Percentiles rank a stretch among this genome's conserved stretches.
Conservation (phyloP, 495 filamentous ascomycete species). For the Niebla homalea region DNA sequence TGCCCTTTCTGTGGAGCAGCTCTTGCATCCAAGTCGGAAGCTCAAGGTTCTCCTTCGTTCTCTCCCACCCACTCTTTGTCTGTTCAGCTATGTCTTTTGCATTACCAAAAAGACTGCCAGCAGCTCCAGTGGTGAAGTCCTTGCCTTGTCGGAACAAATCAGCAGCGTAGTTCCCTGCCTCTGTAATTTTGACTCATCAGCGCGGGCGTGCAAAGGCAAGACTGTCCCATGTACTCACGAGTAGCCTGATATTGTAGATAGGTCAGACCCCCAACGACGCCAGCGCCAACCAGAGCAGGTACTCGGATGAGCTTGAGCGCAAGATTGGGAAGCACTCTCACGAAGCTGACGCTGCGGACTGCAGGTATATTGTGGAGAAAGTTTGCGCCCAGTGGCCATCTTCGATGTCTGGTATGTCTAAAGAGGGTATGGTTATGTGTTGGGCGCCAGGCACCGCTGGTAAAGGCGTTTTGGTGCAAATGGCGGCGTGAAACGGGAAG, state of each 20-base stretch:
- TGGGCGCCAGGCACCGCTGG: constrained; percentile 56
- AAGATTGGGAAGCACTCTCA: constrained; percentile 72
- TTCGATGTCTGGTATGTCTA: constrained; percentile 43
- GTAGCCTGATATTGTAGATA: constrained; percentile 93
- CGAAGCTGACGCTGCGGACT: constrained; percentile 77
- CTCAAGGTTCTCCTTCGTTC: constrained; percentile 64
- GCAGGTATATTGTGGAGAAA: constrained; percentile 74
- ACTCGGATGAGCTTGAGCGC: constrained; percentile 74
- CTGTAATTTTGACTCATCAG: constrained; percentile 25
- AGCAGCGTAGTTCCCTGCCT: constrained; percentile 80
- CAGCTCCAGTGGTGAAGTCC: constrained; percentile 52
- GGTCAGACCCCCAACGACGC: constrained; percentile 70
- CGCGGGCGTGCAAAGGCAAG: background rate
- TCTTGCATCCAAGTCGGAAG: constrained; percentile 78
- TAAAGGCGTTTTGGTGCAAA: constrained; percentile 43
- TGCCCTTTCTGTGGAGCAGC: constrained; percentile 42
- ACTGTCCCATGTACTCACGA: constrained; percentile 44
- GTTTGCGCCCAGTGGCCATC: constrained; percentile 63
- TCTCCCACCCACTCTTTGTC: constrained; percentile 67
- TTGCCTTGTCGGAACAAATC: constrained; percentile 61
- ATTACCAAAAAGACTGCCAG: constrained; percentile 50
- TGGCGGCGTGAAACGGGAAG: constrained; percentile 47
- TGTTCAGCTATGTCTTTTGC: constrained; percentile 64
- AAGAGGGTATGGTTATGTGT: constrained; percentile 39
- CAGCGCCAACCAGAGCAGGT: constrained; percentile 82